phyloP scores from a whole-genome alignment of 352 stramenopile species.

The Phytopythium delawarense region DNA sequence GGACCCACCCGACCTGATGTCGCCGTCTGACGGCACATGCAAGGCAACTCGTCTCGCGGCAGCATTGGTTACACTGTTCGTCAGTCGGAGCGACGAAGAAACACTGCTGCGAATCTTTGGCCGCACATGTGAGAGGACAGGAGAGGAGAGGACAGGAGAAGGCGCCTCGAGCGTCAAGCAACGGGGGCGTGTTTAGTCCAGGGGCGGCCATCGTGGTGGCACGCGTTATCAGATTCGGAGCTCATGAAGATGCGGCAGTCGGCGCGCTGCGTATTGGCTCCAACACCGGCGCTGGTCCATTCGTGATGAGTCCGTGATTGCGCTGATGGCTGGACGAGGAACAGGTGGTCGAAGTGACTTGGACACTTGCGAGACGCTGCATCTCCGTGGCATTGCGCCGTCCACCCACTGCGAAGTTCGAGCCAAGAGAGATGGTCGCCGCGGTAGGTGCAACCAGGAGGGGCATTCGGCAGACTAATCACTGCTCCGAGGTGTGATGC shows the following conservation, averaged over 20 bases:
- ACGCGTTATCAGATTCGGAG: constrained; percentile 2
- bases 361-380: background rate
- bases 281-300: background rate
- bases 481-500: background rate
- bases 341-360: background rate
- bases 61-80: background rate
- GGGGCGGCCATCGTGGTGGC: background rate
- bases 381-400: background rate
- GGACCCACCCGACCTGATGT: no score
- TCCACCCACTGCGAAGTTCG: background rate
- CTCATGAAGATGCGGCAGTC: background rate
- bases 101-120: no score
- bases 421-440: background rate
- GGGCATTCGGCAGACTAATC: background rate
- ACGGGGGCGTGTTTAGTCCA: background rate
- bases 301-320: background rate
- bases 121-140: no score
- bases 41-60: no score
- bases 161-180: background rate
- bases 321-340: background rate
- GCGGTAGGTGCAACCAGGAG: background rate
- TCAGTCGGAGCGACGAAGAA: background rate
- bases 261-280: background rate
- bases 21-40: no score
- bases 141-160: background rate